Conservation (phyloP, 2,329 filamentous ascomycete genomes). For the Colletotrichum sp. region DNA sequence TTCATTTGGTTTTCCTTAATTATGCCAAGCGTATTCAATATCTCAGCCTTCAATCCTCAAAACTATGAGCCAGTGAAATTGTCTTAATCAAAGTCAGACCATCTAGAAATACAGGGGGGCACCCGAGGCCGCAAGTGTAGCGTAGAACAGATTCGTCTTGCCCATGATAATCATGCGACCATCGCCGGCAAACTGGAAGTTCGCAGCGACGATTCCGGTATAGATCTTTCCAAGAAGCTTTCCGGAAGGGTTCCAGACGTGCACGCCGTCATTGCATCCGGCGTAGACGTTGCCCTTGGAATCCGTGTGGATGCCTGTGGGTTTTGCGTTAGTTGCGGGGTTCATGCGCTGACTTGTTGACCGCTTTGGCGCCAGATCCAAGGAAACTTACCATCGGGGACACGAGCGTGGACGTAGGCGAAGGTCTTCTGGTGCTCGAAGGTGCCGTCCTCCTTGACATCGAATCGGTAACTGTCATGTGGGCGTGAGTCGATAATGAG, state of each 20-base stretch:
- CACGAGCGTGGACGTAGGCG: conserved; percentile 56
- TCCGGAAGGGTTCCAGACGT: conserved; percentile 51
- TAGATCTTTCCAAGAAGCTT: conserved; percentile 62
- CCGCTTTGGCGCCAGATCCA: not conserved
- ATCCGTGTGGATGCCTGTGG: conserved; percentile 54
- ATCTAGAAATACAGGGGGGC: not conserved
- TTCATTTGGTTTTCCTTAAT: not conserved
- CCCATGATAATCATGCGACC: conserved; percentile 40
- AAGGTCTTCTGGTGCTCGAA: conserved; percentile 57
- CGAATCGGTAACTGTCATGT: conserved; percentile 46
- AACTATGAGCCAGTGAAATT: not conserved
- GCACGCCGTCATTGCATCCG: conserved; percentile 52
- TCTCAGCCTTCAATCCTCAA: not conserved
- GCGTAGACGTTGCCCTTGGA: conserved; percentile 59
- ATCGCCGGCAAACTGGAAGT: conserved; percentile 48
- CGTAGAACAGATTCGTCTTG: conserved; percentile 38
- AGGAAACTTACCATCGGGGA: conserved; percentile 58
- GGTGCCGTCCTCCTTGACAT: conserved; percentile 49
- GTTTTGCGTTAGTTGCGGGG: conserved; percentile 29
- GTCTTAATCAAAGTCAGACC: not conserved
- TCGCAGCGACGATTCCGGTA: conserved; percentile 46
- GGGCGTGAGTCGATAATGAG: not conserved
- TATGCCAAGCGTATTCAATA: not conserved
- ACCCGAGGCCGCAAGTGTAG: conserved; percentile 26
- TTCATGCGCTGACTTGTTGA: conserved; percentile 26